These are phyloP conservation scores for Xylariaceae sp. DNA, from an alignment of 2,329 filamentous ascomycete species.

Conservation along the genomic window DNA sequence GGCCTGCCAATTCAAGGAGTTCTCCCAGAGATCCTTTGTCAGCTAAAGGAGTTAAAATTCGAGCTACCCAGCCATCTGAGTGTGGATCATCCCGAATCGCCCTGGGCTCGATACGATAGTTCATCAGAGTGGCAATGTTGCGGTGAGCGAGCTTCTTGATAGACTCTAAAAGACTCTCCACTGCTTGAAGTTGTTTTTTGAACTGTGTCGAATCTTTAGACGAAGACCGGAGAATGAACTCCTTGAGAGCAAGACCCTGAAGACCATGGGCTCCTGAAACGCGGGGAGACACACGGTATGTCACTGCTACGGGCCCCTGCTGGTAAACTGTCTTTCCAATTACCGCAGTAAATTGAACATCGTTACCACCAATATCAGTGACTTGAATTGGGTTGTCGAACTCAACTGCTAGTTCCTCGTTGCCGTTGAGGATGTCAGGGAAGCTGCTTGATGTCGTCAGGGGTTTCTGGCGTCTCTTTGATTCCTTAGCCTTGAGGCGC, in stretches of 20 bases:
- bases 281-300: slow-evolving; percentile 70
- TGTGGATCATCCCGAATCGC: slow-evolving; percentile 36
- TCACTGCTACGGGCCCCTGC: slow-evolving; percentile 61
- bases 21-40: slow-evolving; percentile 81
- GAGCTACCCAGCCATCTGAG: slow-evolving; percentile 62
- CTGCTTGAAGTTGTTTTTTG: slow-evolving; percentile 70
- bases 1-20: slow-evolving; percentile 73
- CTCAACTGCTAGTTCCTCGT: slow-evolving; percentile 41
- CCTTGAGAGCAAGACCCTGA: slow-evolving; percentile 70
- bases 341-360: slow-evolving; percentile 66
- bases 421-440: slow-evolving; percentile 31
- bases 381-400: slow-evolving; percentile 66
- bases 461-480: slow-evolving; percentile 56
- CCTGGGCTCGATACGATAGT: slow-evolving; percentile 70
- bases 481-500: slow-evolving; percentile 59
- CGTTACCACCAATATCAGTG: slow-evolving; percentile 60
- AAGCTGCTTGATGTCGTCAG: slow-evolving; percentile 38
- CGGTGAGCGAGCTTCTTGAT: slow-evolving; percentile 72
- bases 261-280: slow-evolving; percentile 51
- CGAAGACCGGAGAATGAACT: slow-evolving; percentile 56
- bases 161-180: slow-evolving; percentile 73
- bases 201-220: slow-evolving; percentile 59
- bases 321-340: slow-evolving; percentile 64
- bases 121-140: slow-evolving; percentile 74
- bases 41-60: slow-evolving; percentile 70